Percentiles rank a stretch among this genome's conserved stretches.
Evolutionary conservation across 2,329 filamentous ascomycete species (phyloP).

Genomic region (Rutstroemia sp.): DNA sequence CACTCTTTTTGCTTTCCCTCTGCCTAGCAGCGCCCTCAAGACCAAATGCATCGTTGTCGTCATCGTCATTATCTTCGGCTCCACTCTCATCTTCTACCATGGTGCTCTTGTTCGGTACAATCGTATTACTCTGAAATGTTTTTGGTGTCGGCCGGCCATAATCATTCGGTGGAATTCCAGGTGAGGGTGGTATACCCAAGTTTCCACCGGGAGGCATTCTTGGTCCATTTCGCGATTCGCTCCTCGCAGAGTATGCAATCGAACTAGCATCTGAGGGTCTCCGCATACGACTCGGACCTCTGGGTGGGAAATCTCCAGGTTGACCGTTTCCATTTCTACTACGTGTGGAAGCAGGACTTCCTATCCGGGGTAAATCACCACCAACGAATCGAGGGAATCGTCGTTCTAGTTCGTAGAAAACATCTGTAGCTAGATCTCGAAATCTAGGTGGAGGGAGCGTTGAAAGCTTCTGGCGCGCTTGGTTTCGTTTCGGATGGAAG

Average conservation of each 20-base stretch:
- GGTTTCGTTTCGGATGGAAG: slow-evolving; percentile 96
- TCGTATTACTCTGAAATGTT: slow-evolving; percentile 90
- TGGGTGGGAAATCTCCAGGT: slow-evolving; percentile 49
- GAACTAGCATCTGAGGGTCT: slow-evolving; percentile 53
- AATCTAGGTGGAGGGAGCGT: slow-evolving; percentile 83
- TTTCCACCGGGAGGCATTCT: slow-evolving; percentile 30
- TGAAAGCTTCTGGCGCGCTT: slow-evolving; percentile 91
- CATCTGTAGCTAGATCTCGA: slow-evolving; percentile 86
- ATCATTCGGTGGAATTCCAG: slow-evolving; percentile 51
- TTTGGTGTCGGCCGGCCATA: slow-evolving; percentile 75
- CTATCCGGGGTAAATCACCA: slow-evolving; percentile 59
- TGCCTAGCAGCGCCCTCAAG: slow-evolving; percentile 37
- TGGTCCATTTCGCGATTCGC: slow-evolving; percentile 29
- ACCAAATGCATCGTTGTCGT: slow-evolving; percentile 62
- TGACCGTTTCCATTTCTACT: slow-evolving; percentile 51
- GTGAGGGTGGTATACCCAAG: slow-evolving; percentile 48
- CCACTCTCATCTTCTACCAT: slow-evolving; percentile 84
- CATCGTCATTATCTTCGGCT: slow-evolving; percentile 71
- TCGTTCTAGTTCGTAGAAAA: slow-evolving; percentile 90
- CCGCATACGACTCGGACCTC: slow-evolving; percentile 43
- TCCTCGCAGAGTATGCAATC: slow-evolving; percentile 32
- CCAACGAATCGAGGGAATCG: slow-evolving; percentile 75
- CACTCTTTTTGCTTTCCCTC: slow-evolving; percentile 33
- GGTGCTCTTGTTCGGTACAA: slow-evolving; percentile 94
- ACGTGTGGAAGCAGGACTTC: slow-evolving; percentile 61